A percentile compares a stretch with the other conserved stretches of the same genome.
Evolutionary conservation across 2,329 filamentous ascomycete species (phyloP).

Genomic region (Hirsutella minnesotensis): DNA sequence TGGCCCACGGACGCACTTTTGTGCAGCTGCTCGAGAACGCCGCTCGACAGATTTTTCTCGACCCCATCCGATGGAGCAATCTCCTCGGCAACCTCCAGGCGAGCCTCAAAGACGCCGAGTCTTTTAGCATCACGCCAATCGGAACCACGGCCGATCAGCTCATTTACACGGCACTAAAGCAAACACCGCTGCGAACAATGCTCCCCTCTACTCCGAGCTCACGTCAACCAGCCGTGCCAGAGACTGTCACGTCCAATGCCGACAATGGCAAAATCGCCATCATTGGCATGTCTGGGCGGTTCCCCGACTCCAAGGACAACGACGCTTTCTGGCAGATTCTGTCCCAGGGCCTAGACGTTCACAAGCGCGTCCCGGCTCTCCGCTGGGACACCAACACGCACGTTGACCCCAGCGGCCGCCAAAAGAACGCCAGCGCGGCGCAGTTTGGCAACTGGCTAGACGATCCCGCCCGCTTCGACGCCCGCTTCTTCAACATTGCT

Average conservation of each 20-base stretch:
- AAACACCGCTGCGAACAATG: slow-evolving; percentile 7
- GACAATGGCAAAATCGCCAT: slow-evolving; percentile 30
- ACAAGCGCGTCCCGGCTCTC: slow-evolving; percentile 43
- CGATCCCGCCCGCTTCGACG: slow-evolving; percentile 54
- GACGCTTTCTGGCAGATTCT: slow-evolving; percentile 55
- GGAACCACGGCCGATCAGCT: slow-evolving; percentile 3
- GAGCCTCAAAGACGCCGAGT: not conserved
- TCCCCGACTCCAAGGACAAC: slow-evolving; percentile 45
- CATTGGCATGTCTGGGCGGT: slow-evolving; percentile 53
- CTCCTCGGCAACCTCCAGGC: not conserved
- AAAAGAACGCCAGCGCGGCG: slow-evolving; percentile 43
- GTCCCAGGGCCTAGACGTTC: slow-evolving; percentile 52
- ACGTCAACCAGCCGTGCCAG: not conserved
- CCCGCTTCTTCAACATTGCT: slow-evolving; percentile 63
- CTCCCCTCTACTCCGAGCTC: slow-evolving; percentile 21
- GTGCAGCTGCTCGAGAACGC: slow-evolving; percentile 2
- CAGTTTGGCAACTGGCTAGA: slow-evolving; percentile 40
- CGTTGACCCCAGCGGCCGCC: slow-evolving; percentile 48
- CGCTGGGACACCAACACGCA: slow-evolving; percentile 51
- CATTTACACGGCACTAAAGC: slow-evolving; percentile 4
- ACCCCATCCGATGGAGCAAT: slow-evolving; percentile 3
- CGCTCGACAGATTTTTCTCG: slow-evolving; percentile 1
- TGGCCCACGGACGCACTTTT: not conserved
- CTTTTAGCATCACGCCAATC: slow-evolving; percentile 2
- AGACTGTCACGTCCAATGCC: not conserved